phyloP scores from a whole-genome alignment of 352 stramenopile species.

The Peronospora belbahrii region DNA sequence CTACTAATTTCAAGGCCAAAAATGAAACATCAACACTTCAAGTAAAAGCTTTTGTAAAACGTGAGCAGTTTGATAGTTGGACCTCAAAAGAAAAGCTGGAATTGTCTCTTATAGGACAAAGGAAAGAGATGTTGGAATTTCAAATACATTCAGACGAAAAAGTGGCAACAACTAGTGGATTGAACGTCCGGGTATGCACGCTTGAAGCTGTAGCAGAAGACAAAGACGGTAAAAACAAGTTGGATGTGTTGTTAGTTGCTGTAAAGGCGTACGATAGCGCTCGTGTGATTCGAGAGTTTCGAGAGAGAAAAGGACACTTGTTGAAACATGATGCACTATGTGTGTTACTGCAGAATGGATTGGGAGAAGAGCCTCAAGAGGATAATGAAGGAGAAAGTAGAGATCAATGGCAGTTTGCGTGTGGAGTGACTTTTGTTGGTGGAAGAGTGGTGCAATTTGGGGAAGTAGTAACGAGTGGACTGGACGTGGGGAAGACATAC shows the following conservation, averaged over 20 bases:
- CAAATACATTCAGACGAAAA: slow-evolving; percentile 1
- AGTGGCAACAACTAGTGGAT: slow-evolving; percentile 9
- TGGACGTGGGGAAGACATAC: slow-evolving; percentile 39
- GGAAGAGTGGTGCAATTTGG: slow-evolving; percentile 35
- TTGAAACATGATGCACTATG: slow-evolving; percentile 41
- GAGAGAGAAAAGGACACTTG: slow-evolving; percentile 19
- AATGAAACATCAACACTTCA: not conserved
- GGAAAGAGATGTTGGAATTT: slow-evolving; percentile 12
- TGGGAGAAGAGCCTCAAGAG: slow-evolving; percentile 5
- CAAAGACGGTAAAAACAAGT: slow-evolving; percentile 1
- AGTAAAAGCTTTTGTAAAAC: slow-evolving; percentile 52
- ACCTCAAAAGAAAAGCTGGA: not conserved
- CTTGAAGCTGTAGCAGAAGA: slow-evolving; percentile 7
- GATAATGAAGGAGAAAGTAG: not conserved
- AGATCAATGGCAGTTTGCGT: slow-evolving; percentile 33
- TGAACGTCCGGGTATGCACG: slow-evolving; percentile 30
- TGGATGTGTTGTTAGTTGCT: slow-evolving; percentile 56
- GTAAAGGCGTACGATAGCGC: slow-evolving; percentile 66
- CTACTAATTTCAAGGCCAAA: not conserved
- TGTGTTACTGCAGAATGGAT: slow-evolving; percentile 63
- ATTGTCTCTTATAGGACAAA: slow-evolving; percentile 4
- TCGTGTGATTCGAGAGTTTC: slow-evolving; percentile 29
- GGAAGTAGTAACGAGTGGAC: slow-evolving; percentile 40
- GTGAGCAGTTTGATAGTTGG: slow-evolving; percentile 29
- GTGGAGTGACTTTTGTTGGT: slow-evolving; percentile 65